Evolutionary conservation across 2,329 filamentous ascomycete species (phyloP).

Genomic region (Ceratocystis harringtonii): DNA sequence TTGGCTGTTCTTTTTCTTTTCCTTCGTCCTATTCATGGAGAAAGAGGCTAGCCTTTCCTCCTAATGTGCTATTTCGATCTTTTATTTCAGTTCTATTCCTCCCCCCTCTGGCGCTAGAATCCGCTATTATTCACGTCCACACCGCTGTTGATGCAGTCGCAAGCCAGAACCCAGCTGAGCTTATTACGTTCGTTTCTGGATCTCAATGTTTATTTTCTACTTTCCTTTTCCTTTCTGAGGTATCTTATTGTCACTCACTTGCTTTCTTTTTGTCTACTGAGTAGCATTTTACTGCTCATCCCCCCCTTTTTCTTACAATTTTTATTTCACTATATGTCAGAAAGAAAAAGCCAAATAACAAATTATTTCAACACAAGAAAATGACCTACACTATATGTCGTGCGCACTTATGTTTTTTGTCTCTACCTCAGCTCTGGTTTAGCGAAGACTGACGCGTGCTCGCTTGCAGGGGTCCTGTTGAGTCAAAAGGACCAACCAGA

Average conservation of each 20-base stretch:
- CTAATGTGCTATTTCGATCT: neutral
- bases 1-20: neutral
- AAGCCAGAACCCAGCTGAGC: neutral
- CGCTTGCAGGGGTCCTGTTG: neutral
- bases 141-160: neutral
- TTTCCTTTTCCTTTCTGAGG: neutral
- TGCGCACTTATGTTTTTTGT: neutral
- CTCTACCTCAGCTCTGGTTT: neutral
- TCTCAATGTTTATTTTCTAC: conserved; percentile 2
- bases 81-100: neutral
- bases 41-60: neutral
- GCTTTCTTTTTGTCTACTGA: neutral
- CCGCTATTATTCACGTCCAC: neutral
- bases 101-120: neutral
- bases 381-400: neutral
- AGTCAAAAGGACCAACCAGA: neutral
- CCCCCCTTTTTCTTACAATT: neutral
- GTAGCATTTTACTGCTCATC: neutral
- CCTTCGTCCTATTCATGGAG: neutral
- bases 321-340: too few species aligned
- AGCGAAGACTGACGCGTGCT: neutral
- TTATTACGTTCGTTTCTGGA: neutral
- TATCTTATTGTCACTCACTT: neutral
- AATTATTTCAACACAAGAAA: neutral
- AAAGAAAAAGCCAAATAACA: neutral